These are phyloP conservation scores for Gossypium turneri DNA, from an alignment of 345 rosid species.

Conservation along the genomic window DNA sequence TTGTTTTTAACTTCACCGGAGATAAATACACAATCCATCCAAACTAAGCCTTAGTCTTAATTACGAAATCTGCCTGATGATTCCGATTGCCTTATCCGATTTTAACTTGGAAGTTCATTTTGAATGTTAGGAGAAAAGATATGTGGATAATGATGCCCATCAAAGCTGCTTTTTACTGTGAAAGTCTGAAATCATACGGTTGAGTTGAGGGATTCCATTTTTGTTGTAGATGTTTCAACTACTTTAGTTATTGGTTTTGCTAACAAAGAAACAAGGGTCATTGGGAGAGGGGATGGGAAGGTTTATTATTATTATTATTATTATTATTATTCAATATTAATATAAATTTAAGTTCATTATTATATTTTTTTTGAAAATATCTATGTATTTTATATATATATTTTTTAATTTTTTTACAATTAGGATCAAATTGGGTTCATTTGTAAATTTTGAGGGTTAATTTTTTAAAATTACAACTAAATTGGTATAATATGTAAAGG, in stretches of 20 bases:
- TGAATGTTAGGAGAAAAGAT: neutral
- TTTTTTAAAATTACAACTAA: no score
- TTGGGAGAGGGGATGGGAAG: no score
- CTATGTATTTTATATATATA: no score
- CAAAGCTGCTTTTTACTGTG: neutral
- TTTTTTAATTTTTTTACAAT: no score
- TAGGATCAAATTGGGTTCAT: accelerated
- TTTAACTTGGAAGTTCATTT: neutral
- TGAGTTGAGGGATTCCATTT: neutral
- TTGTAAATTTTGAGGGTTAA: no score
- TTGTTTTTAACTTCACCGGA: accelerated
- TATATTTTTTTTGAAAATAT: no score
- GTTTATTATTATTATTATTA: no score
- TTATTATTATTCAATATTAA: no score
- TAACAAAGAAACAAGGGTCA: no score
- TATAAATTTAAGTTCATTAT: no score
- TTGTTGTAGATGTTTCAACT: neutral
- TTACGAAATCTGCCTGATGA: neutral
- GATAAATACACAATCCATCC: accelerated
- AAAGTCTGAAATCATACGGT: neutral
- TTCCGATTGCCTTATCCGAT: neutral
- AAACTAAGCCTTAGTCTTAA: neutral
- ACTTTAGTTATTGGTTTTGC: neutral
- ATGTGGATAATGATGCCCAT: neutral
- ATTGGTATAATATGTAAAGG: no score